Base-by-base conservation (phyloP, 2,329 filamentous ascomycete genomes). In the Ceratocystis cubensis region DNA sequence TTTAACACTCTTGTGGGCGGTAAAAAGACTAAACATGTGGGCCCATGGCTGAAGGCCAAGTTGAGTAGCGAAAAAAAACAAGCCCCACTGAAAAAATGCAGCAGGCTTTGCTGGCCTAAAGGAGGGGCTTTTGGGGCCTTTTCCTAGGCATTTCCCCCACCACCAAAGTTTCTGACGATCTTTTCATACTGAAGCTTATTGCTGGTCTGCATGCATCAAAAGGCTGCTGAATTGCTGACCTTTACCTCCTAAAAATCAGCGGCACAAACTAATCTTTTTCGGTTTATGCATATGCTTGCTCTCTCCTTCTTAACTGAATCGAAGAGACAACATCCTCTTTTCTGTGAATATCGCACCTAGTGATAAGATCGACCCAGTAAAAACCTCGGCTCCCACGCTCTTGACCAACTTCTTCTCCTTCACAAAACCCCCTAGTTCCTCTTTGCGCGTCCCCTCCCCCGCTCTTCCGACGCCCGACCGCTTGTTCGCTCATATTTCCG, bases 291-390 rank as follows among this genome's bases (percentile, higher is more conserved):
- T 5, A 25, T n/a, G 20, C 20, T 48, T 22, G 28, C 17, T 64
- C 63, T 64, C 63, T 64, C 44, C 28, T 64, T 64, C 63, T 64
- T 53, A 64, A 20, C 30, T 64, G 46, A 64, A 64, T 48, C 50
- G 46, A 25, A 56, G 46, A 56, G 63, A 41, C 22, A 13, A 25
- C 17, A 56, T 25, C 10, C 6, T 41, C 22, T 22, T 41, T 41
- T 22, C 20, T 50, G n/a, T 25, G 17, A 33, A 59, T 30, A 59
- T 33, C 28, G 30, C 56, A 15, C 25, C 8, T 59, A 8, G n/a
- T 17, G 56, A 59, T 59, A 59, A 59, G 28, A 33, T 20, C 56
- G 48, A 53, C 48, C 48, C 48, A 37, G 56, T 37, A 59, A 30
- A 59, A 59, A 59, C 30, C 7, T 59, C 25, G 30, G n/a, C 56